Base-by-base conservation (phyloP, 164 flowering plant genomes). In the Tetrastigma voinierianum region DNA sequence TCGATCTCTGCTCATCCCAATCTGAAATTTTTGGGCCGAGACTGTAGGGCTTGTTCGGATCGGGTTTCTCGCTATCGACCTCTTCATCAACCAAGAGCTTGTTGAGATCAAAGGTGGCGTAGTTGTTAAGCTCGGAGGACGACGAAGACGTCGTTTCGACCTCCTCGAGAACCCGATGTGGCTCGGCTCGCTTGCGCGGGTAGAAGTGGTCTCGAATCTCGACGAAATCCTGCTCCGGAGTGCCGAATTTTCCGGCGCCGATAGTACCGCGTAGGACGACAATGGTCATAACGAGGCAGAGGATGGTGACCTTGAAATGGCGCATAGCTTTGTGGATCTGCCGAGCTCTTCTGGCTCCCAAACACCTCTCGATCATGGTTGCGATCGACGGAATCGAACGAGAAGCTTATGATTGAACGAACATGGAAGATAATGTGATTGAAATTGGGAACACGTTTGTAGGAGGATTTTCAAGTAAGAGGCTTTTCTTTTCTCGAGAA, bases 181-280 rank as follows among this genome's bases (percentile, higher is more conserved):
- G 87, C 60, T 83, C 82, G 17, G 78, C 73, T 43, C 76, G 76
- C 54, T 69, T 77, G 23, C 82, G 81, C 3, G 73, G 76, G 75
- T 67, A 64, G 66, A 85, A 64, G 68, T 78, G 83, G 71, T 80
- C 76, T 14, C 86, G 86, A 51, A 90, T 73, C 63, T 89, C 90
- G 5, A 67, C 54, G 62, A 89, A 73, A 72, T 91, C 94, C 53
- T 87, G 89, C 61, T 78, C 83, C 0, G 97, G 95, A 5, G 95
- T 89, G 10, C 97, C 96, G 71, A 86, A 87, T 43, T 82, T 85
- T 1, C 95, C 95, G 24, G 95, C 93, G 10, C 97, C 97, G 59
- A 91, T 77, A 16, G 86, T 86, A 11, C 88, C 89, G 14, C 97
- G 94, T 9, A 92, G 85, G 65, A 92, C 90, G 59, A 92, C 53